Conservation (phyloP, 2,329 filamentous ascomycete species). For the Aureobasidium sp. region DNA sequence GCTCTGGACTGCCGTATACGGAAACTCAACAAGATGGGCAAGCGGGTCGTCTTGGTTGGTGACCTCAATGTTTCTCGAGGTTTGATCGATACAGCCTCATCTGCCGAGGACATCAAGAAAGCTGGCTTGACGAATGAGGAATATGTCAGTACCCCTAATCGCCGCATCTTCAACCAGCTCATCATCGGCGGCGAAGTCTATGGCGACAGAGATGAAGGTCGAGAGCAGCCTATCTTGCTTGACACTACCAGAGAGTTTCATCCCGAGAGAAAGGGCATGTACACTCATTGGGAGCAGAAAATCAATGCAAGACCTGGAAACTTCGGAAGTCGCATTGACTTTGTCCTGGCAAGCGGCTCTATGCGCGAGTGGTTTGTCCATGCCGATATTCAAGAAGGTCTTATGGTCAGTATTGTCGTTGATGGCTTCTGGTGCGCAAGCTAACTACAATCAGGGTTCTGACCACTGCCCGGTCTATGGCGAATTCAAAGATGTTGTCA, state of each 20-base stretch:
- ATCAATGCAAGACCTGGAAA: constrained; percentile 95
- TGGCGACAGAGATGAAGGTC: constrained; percentile 59
- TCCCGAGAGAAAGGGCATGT: constrained; percentile 78
- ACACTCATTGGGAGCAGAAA: constrained; percentile 93
- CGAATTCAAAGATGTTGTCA: constrained; percentile 58
- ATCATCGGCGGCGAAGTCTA: constrained; percentile 64
- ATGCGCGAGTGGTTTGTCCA: constrained; percentile 75
- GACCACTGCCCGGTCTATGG: constrained; percentile 95
- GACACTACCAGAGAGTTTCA: constrained; percentile 81
- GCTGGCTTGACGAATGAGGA: constrained; percentile 61
- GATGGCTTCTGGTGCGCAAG: not conserved
- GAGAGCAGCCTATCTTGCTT: constrained; percentile 67
- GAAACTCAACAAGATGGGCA: constrained; percentile 73
- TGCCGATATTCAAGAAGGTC: constrained; percentile 83
- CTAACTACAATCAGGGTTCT: constrained; percentile 53
- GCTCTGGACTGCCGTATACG: constrained; percentile 77
- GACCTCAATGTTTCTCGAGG: constrained; percentile 75
- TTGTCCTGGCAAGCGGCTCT: constrained; percentile 72
- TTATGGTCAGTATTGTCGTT: constrained; percentile 51
- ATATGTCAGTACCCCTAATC: constrained; percentile 64
- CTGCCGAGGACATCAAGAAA: constrained; percentile 65
- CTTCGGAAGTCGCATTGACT: constrained; percentile 88
- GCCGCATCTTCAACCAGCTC: constrained; percentile 80
- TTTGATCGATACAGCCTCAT: constrained; percentile 68
- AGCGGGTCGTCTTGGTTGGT: constrained; percentile 76